Base-by-base conservation (phyloP, 2,329 filamentous ascomycete species). In the Cytospora chrysosperma region DNA sequence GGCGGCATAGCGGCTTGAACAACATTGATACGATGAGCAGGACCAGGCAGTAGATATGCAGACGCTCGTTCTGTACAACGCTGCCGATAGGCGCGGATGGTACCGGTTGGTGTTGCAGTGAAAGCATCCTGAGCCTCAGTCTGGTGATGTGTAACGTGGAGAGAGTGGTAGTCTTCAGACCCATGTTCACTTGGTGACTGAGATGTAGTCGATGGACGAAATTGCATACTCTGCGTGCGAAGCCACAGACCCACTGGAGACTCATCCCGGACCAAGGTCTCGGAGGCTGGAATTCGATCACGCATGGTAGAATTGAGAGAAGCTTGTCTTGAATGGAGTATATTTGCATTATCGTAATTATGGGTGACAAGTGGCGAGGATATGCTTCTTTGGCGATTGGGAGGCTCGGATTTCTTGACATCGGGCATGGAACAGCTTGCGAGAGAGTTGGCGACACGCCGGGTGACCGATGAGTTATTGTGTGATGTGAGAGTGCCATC, bases 231-330 rank as follows among this genome's bases (percentile, higher is more conserved):
- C 34, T 65, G 64, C 24, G 64, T 57, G 26, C 61, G 61, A 28
- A 65, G 57, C 64, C 64, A 65, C 30, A 65, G 24, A 9, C 64
- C 64, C 4, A 65, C 61, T 2, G 61, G 64, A 19, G 64, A 65
- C 34, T 65, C 64, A 8, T 57, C 64, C 3, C 64, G 64, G 5
- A 64, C 28, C 40, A 64, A 52, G 21, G 61, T 61, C 53, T 58
- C 34, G 10, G 64, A 65, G 2, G 58, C 54, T 3, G 64, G 64
- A 13, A 65, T 64, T 26, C 54, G 57, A 28, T n/a, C 34, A 10
- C 43, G 27, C 17, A 32, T 27, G 27, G 30, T 56, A 17, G 64
- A 64, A 17, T 59, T n/a, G 9, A 64, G 53, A 4, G 64, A 64
- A 2, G 26, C 27, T 49, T 52, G 64, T 2, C 61, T 55, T 1